Evolutionary conservation across 106 monocot genomes (phyloP), one percentile per base, ranked within the genome.

Genomic region (Acorus calamus): DNA sequence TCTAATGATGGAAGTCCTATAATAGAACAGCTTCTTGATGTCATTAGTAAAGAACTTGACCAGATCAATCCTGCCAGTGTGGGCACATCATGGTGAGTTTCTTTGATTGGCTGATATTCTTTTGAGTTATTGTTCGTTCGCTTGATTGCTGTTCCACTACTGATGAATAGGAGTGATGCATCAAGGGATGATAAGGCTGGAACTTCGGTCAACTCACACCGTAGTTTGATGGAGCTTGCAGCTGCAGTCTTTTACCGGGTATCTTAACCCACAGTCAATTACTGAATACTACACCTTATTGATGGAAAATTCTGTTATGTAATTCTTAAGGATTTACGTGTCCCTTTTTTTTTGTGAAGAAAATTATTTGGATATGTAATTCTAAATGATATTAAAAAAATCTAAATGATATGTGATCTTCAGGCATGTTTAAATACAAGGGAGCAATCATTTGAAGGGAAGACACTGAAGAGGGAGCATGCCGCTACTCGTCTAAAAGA

Each of bases 171-270:
- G 83, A 58, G n/a, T 59, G 89, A 86, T 71, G 47, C 67, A 53
- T 45, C 75, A 13, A 76, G 78, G 76, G 94, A 96, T 71, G 84
- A 87, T 55, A 90, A 80, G 60, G 49, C 62, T 77, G 81, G 79
- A 13, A 66, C 60, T 47, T 56, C 74, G 7, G 73, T 63, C 56
- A 71, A 62, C 57, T 57, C 52, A 56, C 76, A 87, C 6, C 73
- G 78, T 62, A 62, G 60, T 11, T 69, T 90, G 51, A 83, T 90
- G 84, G 87, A 90, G 55, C 79, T 96, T 69, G 77, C 82, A 54
- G 84, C 87, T 67, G 59, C 71, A 60, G 82, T 85, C 53, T 85
- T 87, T 60, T 90, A 87, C 67, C 72, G 77, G 89, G 94, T 90
- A 28, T 28, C 28, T 28, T 28, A 28, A 28, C 28, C 28, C 28